Conservation (phyloP, 2,329 filamentous ascomycete genomes). For the Pseudogymnoascus sp. region DNA sequence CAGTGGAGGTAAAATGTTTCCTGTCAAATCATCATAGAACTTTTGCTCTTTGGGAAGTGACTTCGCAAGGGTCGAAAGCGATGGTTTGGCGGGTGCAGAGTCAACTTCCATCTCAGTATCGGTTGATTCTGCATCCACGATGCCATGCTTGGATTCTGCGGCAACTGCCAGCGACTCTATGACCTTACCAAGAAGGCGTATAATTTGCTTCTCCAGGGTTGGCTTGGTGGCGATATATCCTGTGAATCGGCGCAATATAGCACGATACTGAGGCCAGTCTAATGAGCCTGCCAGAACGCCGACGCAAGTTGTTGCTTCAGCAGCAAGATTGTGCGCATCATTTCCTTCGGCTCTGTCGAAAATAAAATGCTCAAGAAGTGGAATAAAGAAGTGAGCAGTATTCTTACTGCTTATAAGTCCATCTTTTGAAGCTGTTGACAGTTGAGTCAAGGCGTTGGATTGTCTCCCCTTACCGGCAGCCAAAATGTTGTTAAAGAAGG, state of each 20-base stretch:
- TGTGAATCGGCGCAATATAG: constrained; percentile 74
- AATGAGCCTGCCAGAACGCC: constrained; percentile 65
- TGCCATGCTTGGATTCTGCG: constrained; percentile 29
- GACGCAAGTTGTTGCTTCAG: constrained; percentile 77
- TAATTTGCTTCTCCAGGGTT: constrained; percentile 76
- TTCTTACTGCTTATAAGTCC: constrained; percentile 65
- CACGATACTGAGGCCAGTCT: constrained; percentile 85
- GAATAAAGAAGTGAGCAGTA: constrained; percentile 78
- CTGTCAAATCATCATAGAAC: constrained; percentile 61
- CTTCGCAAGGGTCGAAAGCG: constrained; percentile 41
- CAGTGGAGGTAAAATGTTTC: constrained; percentile 69
- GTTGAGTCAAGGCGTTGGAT: constrained; percentile 69
- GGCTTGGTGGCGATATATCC: constrained; percentile 72
- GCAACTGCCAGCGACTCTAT: constrained; percentile 65
- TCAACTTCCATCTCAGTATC: constrained; percentile 35
- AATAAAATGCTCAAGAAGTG: constrained; percentile 87
- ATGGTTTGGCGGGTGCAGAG: constrained; percentile 21
- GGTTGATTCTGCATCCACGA: constrained; percentile 23
- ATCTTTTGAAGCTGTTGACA: constrained; percentile 59
- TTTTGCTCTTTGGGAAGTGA: constrained; percentile 61
- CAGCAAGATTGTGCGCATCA: constrained; percentile 79
- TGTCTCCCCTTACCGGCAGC: constrained; percentile 84
- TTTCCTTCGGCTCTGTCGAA: constrained; percentile 65
- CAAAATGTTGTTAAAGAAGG: constrained; percentile 88
- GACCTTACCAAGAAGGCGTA: constrained; percentile 71